Evolutionary conservation across 2,329 filamentous ascomycete genomes (phyloP), one percentile per base, ranked within the genome.

Genomic region (Tolypocladium nubicola): DNA sequence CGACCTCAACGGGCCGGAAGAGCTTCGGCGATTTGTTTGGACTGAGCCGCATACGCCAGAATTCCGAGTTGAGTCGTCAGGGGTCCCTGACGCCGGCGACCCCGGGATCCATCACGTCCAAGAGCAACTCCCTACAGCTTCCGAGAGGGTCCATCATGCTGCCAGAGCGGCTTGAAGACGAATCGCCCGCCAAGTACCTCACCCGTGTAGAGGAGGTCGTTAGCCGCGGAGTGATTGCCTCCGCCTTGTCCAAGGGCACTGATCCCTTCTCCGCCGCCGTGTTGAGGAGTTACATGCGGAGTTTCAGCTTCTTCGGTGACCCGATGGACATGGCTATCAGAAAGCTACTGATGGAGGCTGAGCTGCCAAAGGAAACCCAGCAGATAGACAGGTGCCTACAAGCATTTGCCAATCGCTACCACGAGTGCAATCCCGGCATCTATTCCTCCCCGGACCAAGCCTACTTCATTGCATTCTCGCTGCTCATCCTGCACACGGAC

Each of bases 271-370:
- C 86, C 52, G 83, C 86, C 59, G 85, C 89, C 1, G 91, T 96
- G 3, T 73, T 99, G 57, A 84, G 93, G 59, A 97, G 93, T 68
- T 97, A 96, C 68, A 97, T 97, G 88, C 85, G 93, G 56, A 88
- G 88, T 23, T 97, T 97, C 71, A 85, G 87, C 55, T 97, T 97
- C 74, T 97, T 97, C 66, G 92, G 90, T 35, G 93, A 97, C 65
- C 94, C 94, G 0, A 93, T 99, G 77, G 94, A 99, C 69, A 97
- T 99, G 91, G 89, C 93, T 1, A 86, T 97, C 61, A 86, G 94
- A 41, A 97, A 97, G 70, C 80, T 99, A 53, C 79, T 99, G 57
- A 96, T 97, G 89, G 92, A 97, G 68, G 91, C 94, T 3, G 93
- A 97, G 70, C 75, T 99, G 38, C 94, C 94, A 4, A 96, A 95